Conservation (phyloP, 129 eudicot genomes). For the Helianthus tuberosus region DNA sequence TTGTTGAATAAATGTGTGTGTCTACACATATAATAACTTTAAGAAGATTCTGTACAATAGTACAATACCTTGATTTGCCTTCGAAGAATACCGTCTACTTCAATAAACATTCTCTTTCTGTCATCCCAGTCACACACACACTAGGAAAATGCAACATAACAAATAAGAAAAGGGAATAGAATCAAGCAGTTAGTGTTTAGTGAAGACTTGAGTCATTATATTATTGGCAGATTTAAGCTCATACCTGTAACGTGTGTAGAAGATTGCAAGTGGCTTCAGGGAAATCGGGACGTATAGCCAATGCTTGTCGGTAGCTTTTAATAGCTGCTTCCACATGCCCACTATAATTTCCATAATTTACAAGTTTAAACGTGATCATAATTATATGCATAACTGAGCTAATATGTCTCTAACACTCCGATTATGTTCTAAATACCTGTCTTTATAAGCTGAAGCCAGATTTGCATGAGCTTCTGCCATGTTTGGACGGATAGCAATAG, state of each 20-base stretch:
- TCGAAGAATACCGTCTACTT: constrained; percentile 87
- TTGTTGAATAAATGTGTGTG: constrained; percentile 1
- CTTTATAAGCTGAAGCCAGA: constrained; percentile 93
- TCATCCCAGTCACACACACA: constrained; percentile 95
- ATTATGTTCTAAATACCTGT: constrained; percentile 55
- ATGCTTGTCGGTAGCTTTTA: constrained; percentile 85
- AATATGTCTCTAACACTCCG: background rate
- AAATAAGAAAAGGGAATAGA: background rate
- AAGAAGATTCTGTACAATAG: constrained; percentile 23
- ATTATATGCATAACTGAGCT: background rate
- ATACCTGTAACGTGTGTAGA: constrained; percentile 89
- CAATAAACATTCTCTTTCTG: constrained; percentile 75
- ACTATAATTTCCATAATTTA: constrained; percentile 38
- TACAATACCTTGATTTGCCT: constrained; percentile 77
- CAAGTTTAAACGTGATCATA: background rate
- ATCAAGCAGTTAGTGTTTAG: background rate
- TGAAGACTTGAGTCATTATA: background rate
- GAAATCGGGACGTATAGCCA: constrained; percentile 82
- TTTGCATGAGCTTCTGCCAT: constrained; percentile 99
- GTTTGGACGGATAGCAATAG: constrained; percentile 72
- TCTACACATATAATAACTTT: background rate
- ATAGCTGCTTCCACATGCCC: constrained; percentile 89
- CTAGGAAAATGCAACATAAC: constrained; percentile 31
- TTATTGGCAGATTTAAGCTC: constrained; percentile 56
- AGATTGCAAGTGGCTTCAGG: constrained; percentile 97